phyloP scores from a whole-genome alignment of 202 grass and related monocot genomes.

The Carex sylvatica region DNA sequence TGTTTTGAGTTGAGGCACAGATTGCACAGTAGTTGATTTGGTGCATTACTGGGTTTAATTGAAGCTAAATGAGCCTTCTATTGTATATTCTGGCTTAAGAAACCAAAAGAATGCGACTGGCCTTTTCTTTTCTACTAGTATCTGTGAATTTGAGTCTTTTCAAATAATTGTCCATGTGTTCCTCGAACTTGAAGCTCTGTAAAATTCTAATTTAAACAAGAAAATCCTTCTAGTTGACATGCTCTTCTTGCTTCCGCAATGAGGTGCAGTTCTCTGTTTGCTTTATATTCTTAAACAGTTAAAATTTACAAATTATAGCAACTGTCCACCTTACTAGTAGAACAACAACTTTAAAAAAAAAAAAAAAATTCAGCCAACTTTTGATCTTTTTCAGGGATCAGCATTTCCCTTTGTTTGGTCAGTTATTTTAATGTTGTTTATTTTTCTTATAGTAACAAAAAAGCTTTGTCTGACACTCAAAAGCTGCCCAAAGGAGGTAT shows the following conservation, averaged over 20 bases:
- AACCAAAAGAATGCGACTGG: background rate
- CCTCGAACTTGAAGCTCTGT: background rate
- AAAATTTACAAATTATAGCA: background rate
- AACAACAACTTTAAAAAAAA: background rate
- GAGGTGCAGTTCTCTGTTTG: constrained; percentile 1
- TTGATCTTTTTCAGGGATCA: background rate
- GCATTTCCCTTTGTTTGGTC: background rate
- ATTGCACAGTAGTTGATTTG: background rate
- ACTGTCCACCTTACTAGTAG: background rate
- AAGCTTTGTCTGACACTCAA: constrained; percentile 65
- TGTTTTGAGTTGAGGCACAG: background rate
- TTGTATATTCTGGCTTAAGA: background rate
- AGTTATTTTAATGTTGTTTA: constrained; percentile 23
- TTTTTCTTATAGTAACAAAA: constrained; percentile 48
- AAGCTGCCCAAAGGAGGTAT: constrained; percentile 88
- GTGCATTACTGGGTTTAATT: constrained; percentile 13
- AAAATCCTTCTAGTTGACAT: constrained; percentile 5
- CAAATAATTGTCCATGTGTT: background rate
- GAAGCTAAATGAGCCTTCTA: background rate
- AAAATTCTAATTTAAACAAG: background rate
- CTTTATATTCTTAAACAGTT: background rate
- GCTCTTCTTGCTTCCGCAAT: background rate
- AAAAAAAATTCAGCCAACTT: background rate
- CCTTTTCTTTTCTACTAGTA: background rate
- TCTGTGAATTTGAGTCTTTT: background rate